Evolutionary conservation across 805 yeast genomes (phyloP), one percentile per base, ranked within the genome.

Genomic region (Metschnikowia matae): DNA sequence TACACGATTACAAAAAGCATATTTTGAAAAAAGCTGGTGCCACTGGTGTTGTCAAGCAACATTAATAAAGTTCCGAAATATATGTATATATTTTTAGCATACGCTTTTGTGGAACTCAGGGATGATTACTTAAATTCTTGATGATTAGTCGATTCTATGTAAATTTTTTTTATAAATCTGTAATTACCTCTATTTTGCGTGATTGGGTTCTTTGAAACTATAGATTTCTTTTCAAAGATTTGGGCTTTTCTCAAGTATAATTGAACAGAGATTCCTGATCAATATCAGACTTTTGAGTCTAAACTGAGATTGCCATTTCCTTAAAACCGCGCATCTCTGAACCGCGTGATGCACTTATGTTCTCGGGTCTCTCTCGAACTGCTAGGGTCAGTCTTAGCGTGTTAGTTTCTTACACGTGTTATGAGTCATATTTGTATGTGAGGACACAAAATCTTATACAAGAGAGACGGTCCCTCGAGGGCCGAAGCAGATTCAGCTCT

Each of bases 31-130:
- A 79, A 57, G 96, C 98, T 4, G 86, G 83, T 64, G 79, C 77
- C 17, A 79, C 88, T 2, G 99, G 99, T 71, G 97, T 92, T 49
- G 96, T 92, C n/a, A 83, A 85, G 61, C 81, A 79, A 64, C 97
- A 92, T 67, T 42, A 14, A 39, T 39, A 8, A 14, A 36, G 14
- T 17, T 3, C 13, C 21, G 17, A 10, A 6, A 10, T 34, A n/a
- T 34, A 34, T 34, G 36, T 15, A 34, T 15, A 34, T 11, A 10
- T 8, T 26, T 26, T 26, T 26, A 26, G 29, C 4, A 26, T 26
- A 26, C 29, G 29, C 29, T 26, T 26, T 26, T 26, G 29, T 26
- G 29, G 29, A 26, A 26, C 29, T 26, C 29, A 8, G 29, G 13
- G 29, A 26, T 10, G 29, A 26, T 26, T 26, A 26, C 29, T 23